Evolutionary conservation across 768 basidiomycete genomes (phyloP), one percentile per base, ranked within the genome.

Genomic region (Calocybe gangraenosa): DNA sequence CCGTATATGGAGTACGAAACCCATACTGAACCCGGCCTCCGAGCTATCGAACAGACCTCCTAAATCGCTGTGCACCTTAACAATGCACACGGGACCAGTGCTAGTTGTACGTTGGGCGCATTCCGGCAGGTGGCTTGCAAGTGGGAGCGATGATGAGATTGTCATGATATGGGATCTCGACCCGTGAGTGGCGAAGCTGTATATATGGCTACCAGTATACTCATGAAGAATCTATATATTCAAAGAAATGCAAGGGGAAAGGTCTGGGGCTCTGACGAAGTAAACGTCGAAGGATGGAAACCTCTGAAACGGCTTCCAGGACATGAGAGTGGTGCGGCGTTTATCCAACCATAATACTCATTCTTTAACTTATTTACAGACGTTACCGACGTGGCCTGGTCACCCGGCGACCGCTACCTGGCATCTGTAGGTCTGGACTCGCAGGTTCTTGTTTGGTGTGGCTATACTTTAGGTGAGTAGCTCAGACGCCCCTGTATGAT

Each of bases 251-350:
- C 88, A 17, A 80, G 81, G 42, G 87, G 93, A 14, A 91, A 86
- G 63, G 83, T 94, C 3, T 97, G 91, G 82, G 95, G 95, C 9
- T 86, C 90, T 17, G 91, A 92, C 53, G 96, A 98, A 57, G 80
- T 94, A 52, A 99, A 99, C 60, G 78, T 96, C 3, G 96, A 99
- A 65, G 91, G 87, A 19, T 99, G 96, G 96, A 97, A 94, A 59
- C 89, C 93, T 3, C 62, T 95, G 59, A 89, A 90, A 55, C 77
- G 94, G 30, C 69, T 99, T 9, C 91, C 91, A 17, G 96, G 93
- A 0, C 96, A 99, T 60, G 89, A 92, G 48, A 94, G 92, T 54
- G 95, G 94, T 93, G 44, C 51, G 78, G 69, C 20, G 50, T 1
- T 11, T 28, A 5, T 28, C 25, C 25, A 6, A 33, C 9, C 10